Evolutionary conservation across 108 stramenopile species (phyloP).

Genomic region (Epipyxis sp.): DNA sequence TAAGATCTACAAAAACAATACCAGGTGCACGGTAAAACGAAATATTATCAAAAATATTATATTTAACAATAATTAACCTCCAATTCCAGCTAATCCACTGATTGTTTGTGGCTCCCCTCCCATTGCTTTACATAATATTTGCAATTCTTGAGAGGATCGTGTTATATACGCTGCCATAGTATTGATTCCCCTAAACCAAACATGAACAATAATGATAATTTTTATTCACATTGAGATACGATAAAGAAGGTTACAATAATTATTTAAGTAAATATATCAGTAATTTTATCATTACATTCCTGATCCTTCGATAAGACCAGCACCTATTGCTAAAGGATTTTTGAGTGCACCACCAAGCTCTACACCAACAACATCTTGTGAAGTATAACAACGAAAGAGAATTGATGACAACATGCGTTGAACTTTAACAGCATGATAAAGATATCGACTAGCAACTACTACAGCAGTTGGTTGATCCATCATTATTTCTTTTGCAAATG

Average conservation of each 20-base stretch:
- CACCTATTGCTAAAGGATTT: constrained; percentile 77
- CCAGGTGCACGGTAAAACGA: not conserved
- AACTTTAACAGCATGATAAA: constrained; percentile 48
- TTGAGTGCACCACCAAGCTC: constrained; percentile 78
- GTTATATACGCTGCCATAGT: constrained; percentile 76
- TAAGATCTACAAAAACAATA: constrained; percentile 55
- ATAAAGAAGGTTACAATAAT: no score
- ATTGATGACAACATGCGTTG: constrained; percentile 40
- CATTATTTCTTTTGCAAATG: constrained; percentile 76
- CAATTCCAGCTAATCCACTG: constrained; percentile 68
- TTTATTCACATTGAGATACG: no score
- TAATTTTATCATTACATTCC: constrained; percentile 46
- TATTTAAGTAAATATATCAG: no score
- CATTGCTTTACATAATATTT: constrained; percentile 65
- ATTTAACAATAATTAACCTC: constrained; percentile 22
- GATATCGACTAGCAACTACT: constrained; percentile 68
- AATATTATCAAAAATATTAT: not conserved
- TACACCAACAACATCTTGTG: constrained; percentile 67
- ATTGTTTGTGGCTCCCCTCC: constrained; percentile 71
- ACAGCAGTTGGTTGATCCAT: constrained; percentile 71
- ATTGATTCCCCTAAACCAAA: constrained; percentile 64
- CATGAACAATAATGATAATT: constrained; percentile 11
- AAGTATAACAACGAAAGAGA: constrained; percentile 67
- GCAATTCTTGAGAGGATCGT: constrained; percentile 66
- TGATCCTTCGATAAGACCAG: constrained; percentile 72